Evolutionary conservation across 2,329 filamentous ascomycete genomes (phyloP), one percentile per base, ranked within the genome.

Genomic region (Aspergillus piperis): DNA sequence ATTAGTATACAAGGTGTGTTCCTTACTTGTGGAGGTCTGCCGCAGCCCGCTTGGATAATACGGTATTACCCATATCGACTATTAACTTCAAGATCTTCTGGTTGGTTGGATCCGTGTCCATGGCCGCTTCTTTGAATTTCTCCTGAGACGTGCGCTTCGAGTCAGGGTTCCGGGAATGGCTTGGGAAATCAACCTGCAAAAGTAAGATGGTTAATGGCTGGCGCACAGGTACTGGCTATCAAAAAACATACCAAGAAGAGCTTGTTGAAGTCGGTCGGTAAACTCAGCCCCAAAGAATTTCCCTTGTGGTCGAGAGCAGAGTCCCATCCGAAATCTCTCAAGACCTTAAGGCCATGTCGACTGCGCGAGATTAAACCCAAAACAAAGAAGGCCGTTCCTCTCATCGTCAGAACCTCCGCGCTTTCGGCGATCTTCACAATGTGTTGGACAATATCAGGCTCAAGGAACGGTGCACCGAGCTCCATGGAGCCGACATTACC

Each of bases 401-500:
- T 86, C 69, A 99, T 83, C 60, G 92, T 96, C 87, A 99, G 89
- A 53, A 99, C 90, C 66, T 93, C 88, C 44, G 95, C 93, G 27
- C 83, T 81, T 74, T 96, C 91, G 1, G 95, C 95, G 72, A 99
- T 97, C 64, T 87, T 84, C 50, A 98, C 87, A 63, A 99, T 94
- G 64, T 89, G 86, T 70, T 89, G 86, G 17, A 98, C 92, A 39
- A 98, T 92, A 66, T 97, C 91, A 39, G 88, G 91, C 58, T 90
- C 95, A 3, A 99, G 82, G 74, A 99, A 99, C 0, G 92, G 92
- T 1, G 94, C 94, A 1, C 95, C 95, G 1, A 97, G 86, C 70
- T 98, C 94, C 93, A 99, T 98, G 0, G 93, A 97, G 0, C 95
- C 95, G 39, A 99, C 94, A 68, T 99, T 99, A 23, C 95, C 95